Conservation (phyloP, 2,329 filamentous ascomycete species). For the Fusarium coffeatum region DNA sequence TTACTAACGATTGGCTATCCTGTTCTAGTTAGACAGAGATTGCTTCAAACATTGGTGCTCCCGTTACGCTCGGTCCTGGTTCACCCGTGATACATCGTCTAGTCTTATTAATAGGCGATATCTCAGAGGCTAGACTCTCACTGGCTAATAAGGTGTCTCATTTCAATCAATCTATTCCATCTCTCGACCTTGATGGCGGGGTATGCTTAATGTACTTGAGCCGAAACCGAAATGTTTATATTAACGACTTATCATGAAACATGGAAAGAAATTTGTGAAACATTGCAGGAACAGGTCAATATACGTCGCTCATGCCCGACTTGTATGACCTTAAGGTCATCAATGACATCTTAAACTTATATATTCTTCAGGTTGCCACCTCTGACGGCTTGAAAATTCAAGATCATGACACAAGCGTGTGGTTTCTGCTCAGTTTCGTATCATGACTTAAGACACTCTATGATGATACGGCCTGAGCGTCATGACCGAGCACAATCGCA, state of each 20-base stretch:
- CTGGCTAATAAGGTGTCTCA: background rate
- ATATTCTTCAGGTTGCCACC: background rate
- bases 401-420: background rate
- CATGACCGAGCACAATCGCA: background rate
- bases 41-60: background rate
- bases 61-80: background rate
- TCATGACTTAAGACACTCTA: background rate
- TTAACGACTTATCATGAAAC: background rate
- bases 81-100: slow-evolving; percentile 7
- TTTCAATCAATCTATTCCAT: background rate
- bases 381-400: background rate
- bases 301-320: background rate
- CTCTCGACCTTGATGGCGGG: background rate
- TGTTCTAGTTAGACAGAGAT: slow-evolving; percentile 7
- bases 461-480: background rate
- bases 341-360: background rate
- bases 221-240: background rate
- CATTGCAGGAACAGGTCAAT: background rate
- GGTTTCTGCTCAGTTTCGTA: background rate
- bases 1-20: background rate
- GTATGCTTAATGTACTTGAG: background rate
- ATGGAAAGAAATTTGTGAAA: background rate
- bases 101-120: background rate
- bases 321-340: background rate
- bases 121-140: background rate